Evolutionary conservation across 2,329 filamentous ascomycete species (phyloP), one percentile per base, ranked within the genome.

Genomic region (Stemphylium lycopersici): DNA sequence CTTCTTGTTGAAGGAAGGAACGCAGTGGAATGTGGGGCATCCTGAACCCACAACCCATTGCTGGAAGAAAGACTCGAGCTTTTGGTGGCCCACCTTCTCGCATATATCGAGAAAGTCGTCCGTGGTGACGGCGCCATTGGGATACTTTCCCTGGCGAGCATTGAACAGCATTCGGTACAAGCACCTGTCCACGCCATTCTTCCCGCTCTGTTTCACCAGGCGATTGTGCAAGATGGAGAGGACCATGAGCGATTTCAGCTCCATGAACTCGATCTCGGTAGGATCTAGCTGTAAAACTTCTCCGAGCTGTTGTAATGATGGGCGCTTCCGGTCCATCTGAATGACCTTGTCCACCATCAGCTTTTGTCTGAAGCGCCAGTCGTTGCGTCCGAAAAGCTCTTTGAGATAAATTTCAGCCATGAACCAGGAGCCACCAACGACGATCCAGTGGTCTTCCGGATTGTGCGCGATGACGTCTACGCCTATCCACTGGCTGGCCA

Each of bases 1-100:
- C 79, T 99, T 99, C 79, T 98, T 98, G 72, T 99, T 99, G 78
- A 99, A 99, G 15, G 88, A 85, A 62, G 96, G 93, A 34, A 87
- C 90, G 43, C 96, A 90, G 43, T 89, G 83, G 65, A 99, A 96
- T 37, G 87, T 85, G 0, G 96, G 95, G 66, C 93, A 98, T 0
- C 96, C 96, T 13, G 91, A 88, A 10, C 90, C 89, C 59, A 89
- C 85, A 0, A 99, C 85, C 93, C 93, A 99, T 71, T 99, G 93
- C 38, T 88, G 87, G 83, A 96, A 98, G 72, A 99, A 98, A 0
- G 86, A 83, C 58, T 99, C 95, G 0, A 97, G 84, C 71, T 91
- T 90, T 56, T 89, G 89, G 67, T 95, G 91, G 11, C 91, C 91
- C 33, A 93, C 85, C 74, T 95, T 95, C 74, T 99, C 95, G 63